Base-by-base conservation (phyloP, 805 yeast genomes). In the Candida silvicultrix region DNA sequence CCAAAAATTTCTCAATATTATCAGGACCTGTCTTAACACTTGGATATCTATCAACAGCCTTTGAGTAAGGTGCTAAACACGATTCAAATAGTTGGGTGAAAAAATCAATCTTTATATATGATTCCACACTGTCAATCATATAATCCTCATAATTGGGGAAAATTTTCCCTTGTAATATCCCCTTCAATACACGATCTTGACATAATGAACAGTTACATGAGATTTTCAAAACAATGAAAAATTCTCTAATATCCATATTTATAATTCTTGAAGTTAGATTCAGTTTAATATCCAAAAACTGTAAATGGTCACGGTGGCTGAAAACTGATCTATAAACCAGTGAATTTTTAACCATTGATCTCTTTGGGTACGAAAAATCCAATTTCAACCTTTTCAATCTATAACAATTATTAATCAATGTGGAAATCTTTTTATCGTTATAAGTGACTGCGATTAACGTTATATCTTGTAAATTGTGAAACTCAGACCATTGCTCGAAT, bases 31-130 rank as follows among this genome's bases (percentile, higher is more conserved):
- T 70, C 41, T 69, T 60, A 4, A 70, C 74, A 38, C 70, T 61
- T 22, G 75, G 75, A 49, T 66, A 69, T 40, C 54, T 56, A 50
- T 69, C 75, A 40, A 70, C 67, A 1, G 74, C 73, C 45, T 69
- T 70, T 1, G 74, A 68, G 45, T 70, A 70, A 3, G 75, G 75
- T 35, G 66, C 52, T 22, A 70, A 45, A 20, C 65, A 64, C 10
- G 67, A 52, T 32, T 57, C 53, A 38, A 64, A 56, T 56, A 69
- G 65, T 56, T 62, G 64, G 12, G 63, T 62, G 45, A 64, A 69
- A 38, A 64, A 65, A 48, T 68, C 70, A 41, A 67, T 62, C 7
- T 62, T 60, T 0, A 64, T 61, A 38, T 63, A 52, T 25, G 62
- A 62, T 32, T 58, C 55, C 18, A 59, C 43, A 47, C 58, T 61